Conservation (phyloP, 768 basidiomycete genomes). For the Asterophora lycoperdoides region DNA sequence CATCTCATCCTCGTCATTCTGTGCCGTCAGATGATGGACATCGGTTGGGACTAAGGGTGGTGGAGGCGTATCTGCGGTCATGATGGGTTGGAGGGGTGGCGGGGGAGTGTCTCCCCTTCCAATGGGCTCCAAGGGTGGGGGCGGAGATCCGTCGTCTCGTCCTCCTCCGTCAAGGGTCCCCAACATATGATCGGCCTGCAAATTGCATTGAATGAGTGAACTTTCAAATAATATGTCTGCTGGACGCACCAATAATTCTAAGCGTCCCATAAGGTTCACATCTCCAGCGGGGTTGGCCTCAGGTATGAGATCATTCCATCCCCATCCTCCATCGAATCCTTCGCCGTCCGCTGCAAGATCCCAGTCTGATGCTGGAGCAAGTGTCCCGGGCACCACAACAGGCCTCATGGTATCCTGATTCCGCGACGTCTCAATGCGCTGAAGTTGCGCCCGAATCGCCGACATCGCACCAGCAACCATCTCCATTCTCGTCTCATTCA, state of each 20-base stretch:
- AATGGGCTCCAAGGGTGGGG: constrained; percentile 11
- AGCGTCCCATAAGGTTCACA: constrained; percentile 24
- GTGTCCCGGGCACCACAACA: constrained; percentile 7
- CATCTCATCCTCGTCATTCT: constrained; percentile 30
- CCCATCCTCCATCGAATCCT: constrained; percentile 10
- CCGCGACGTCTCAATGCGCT: constrained; percentile 1
- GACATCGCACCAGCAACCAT: constrained; percentile 15
- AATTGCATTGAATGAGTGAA: constrained; percentile 1
- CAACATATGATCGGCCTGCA: constrained; percentile 33
- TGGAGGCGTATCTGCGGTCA: constrained; percentile 3
- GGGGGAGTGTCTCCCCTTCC: constrained; percentile 2
- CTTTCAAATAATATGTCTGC: neutral
- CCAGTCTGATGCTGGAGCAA: constrained; percentile 8
- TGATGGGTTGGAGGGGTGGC: constrained; percentile 10
- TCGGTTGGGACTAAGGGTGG: constrained; percentile 4
- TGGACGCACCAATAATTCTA: constrained; percentile 28
- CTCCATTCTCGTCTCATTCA: constrained; percentile 9
- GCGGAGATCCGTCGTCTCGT: constrained; percentile 7
- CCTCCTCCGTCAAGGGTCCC: constrained; percentile 12
- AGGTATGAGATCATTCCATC: constrained; percentile 15
- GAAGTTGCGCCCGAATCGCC: constrained; percentile 13
- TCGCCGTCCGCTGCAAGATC: constrained; percentile 11
- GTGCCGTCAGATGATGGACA: too few relatives aligned
- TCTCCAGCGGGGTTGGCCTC: constrained; percentile 16
- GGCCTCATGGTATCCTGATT: neutral